phyloP scores from a whole-genome alignment of 306 rosid species.

The Quercus dentata region DNA sequence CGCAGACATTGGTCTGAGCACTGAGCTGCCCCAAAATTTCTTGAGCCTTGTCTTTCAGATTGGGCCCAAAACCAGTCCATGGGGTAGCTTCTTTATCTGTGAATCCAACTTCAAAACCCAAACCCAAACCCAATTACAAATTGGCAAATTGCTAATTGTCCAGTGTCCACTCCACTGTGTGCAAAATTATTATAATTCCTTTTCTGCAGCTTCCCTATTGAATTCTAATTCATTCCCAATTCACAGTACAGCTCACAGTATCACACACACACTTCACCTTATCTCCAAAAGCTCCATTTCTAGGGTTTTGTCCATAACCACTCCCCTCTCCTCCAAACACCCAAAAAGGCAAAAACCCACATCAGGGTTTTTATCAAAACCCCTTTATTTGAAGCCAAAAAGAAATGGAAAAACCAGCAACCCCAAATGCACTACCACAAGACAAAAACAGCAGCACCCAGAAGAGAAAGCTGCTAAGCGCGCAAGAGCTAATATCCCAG shows the following conservation, averaged over 20 bases:
- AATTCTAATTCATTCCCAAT: no score
- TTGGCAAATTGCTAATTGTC: no score
- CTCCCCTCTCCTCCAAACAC: background rate
- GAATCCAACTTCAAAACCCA: background rate
- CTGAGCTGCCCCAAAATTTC: no score
- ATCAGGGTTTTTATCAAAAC: background rate
- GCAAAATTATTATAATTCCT: background rate
- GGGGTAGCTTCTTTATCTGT: background rate
- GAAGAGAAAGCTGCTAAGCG: constrained; percentile 52
- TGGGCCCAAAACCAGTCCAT: background rate
- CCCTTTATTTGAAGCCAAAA: no score
- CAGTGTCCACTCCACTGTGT: background rate
- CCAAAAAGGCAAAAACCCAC: background rate
- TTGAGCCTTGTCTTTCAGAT: no score
- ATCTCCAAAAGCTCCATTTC: constrained; percentile 12
- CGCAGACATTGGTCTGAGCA: no score
- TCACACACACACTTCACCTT: background rate
- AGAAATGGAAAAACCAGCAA: constrained; percentile 23
- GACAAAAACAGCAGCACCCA: background rate
- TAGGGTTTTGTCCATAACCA: background rate
- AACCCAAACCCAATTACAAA: background rate
- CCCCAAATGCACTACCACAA: background rate
- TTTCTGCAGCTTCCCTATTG: background rate
- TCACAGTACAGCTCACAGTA: no score
- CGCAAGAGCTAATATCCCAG: constrained; percentile 67